Conservation (phyloP, 1,284 basidiomycete genomes). For the Rhizopogon parksii region DNA sequence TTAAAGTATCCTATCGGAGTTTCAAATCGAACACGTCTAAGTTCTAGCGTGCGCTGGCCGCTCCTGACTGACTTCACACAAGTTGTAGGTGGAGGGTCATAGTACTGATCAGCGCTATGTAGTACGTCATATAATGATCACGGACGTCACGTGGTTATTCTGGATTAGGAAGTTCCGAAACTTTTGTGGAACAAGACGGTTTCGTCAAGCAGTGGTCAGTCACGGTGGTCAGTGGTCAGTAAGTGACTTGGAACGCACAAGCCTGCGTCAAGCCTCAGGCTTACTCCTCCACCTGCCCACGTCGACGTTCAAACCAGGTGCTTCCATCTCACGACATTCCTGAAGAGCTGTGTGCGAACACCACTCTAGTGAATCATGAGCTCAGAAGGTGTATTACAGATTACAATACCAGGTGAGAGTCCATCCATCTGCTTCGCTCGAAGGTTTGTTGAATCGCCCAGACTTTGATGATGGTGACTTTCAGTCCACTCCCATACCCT, state of each 20-base stretch:
- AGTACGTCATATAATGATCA: too few species aligned
- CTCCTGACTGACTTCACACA: too few species aligned
- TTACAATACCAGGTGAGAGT: conserved; percentile 1
- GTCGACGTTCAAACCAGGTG: background rate
- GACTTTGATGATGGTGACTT: conserved; percentile 72
- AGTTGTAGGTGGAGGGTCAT: too few species aligned
- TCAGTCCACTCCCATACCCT: conserved; percentile 53
- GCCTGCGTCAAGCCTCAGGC: background rate
- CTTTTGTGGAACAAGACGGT: too few species aligned
- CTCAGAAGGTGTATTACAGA: background rate
- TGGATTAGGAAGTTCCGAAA: too few species aligned
- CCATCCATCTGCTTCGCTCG: background rate
- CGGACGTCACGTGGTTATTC: too few species aligned
- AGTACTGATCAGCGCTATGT: too few species aligned
- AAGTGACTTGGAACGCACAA: background rate
- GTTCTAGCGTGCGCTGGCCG: too few species aligned
- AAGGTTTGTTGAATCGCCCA: conserved; percentile 19
- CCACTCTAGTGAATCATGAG: background rate
- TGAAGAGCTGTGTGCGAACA: background rate
- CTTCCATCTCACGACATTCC: background rate
- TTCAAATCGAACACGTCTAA: too few species aligned
- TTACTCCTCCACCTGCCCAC: background rate
- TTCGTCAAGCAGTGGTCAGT: too few species aligned
- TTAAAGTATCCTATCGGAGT: too few species aligned
- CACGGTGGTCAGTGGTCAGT: too few species aligned